phyloP scores from a whole-genome alignment of 208 protist species.

The Wallacemonas rigidus region DNA sequence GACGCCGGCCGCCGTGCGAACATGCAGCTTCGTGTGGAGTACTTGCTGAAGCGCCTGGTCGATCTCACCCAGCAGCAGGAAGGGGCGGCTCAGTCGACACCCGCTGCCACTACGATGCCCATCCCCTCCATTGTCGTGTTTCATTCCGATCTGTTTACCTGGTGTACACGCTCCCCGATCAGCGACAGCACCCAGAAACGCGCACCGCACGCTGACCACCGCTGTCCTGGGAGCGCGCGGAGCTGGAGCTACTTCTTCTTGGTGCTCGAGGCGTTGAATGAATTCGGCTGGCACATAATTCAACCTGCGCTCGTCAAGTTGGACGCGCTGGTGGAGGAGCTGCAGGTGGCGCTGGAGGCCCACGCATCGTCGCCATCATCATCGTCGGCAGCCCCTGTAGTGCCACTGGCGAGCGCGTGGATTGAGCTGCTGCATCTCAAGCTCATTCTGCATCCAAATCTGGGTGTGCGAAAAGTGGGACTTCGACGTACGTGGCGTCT shows the following conservation, averaged over 20 bases:
- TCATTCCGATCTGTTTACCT: conserved; percentile 47
- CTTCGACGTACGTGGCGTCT: conserved; percentile 65
- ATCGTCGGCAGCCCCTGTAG: background rate
- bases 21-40: conserved; percentile 74
- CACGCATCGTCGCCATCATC: background rate
- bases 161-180: conserved; percentile 16
- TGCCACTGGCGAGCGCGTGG: conserved; percentile 34
- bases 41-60: conserved; percentile 87
- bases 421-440: conserved; percentile 84
- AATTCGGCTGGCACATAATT: conserved; percentile 88
- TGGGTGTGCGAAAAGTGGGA: conserved; percentile 71
- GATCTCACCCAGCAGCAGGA: conserved; percentile 50
- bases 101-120: background rate
- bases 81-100: background rate
- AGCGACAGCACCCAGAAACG: too few relatives aligned
- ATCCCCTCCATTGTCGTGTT: conserved; percentile 24
- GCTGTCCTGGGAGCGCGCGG: conserved; percentile 11
- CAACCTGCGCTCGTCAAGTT: conserved; percentile 69
- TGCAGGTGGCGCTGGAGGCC: conserved; percentile 24
- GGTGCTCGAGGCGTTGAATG: conserved; percentile 77
- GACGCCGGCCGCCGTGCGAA: conserved; percentile 68
- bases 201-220: too few relatives aligned
- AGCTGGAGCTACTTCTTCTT: conserved; percentile 81
- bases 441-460: conserved; percentile 77
- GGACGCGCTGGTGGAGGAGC: conserved; percentile 52